Conservation (phyloP, 352 stramenopile genomes). For the Pythium graminicola region DNA sequence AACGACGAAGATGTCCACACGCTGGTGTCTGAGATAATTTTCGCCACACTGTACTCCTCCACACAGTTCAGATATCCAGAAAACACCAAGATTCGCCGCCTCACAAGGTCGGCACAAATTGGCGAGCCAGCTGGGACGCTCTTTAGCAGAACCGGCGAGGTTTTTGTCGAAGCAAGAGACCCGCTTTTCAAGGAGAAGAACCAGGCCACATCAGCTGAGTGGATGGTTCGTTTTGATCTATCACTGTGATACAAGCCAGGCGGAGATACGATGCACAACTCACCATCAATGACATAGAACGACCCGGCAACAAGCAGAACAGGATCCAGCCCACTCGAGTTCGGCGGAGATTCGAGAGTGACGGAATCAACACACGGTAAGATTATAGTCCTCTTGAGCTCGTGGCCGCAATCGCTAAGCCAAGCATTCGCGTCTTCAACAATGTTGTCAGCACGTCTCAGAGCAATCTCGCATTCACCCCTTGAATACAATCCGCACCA, state of each 20-base stretch:
- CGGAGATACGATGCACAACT: constrained; percentile 63
- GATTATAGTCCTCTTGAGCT: constrained; percentile 38
- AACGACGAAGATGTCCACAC: not conserved
- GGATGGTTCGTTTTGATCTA: constrained; percentile 34
- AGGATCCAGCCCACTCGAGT: constrained; percentile 46
- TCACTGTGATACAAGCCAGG: constrained; percentile 53
- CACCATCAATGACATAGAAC: constrained; percentile 50
- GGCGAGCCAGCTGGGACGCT: constrained; percentile 58
- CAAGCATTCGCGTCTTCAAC: constrained; percentile 39
- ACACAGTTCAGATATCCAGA: constrained; percentile 65
- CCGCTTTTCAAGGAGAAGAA: constrained; percentile 59
- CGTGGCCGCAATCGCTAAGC: constrained; percentile 37
- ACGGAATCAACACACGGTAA: constrained; percentile 28
- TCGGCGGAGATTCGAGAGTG: constrained; percentile 16
- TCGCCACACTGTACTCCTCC: constrained; percentile 40
- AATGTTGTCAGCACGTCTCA: constrained; percentile 37
- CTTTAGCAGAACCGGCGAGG: constrained; percentile 40
- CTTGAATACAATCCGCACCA: constrained; percentile 57
- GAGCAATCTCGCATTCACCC: constrained; percentile 54
- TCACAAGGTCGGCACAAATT: constrained; percentile 42
- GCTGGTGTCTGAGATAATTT: not conserved
- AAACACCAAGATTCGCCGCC: constrained; percentile 54
- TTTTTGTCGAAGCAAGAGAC: constrained; percentile 20
- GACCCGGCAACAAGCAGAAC: constrained; percentile 65
- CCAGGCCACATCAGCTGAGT: constrained; percentile 52